A percentile compares a stretch with the other conserved stretches of the same genome.
Evolutionary conservation across 805 yeast genomes (phyloP).

Genomic region (Nakazawaea molendinolei): DNA sequence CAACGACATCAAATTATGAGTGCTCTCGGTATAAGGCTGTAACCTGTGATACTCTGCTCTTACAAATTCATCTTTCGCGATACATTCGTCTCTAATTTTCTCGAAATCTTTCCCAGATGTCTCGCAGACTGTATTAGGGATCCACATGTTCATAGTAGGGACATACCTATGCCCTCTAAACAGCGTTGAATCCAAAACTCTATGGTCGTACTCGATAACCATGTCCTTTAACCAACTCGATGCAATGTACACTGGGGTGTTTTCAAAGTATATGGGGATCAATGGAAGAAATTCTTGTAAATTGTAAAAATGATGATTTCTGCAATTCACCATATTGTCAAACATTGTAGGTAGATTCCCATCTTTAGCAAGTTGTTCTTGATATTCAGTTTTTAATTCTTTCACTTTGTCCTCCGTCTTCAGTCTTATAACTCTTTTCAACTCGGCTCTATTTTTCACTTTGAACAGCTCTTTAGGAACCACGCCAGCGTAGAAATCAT

Average conservation of each 20-base stretch:
- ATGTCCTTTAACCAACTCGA: constrained; percentile 21
- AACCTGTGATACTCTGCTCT: constrained; percentile 3
- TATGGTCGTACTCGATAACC: constrained; percentile 7
- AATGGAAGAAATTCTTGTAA: constrained; percentile 44
- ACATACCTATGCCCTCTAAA: neutral
- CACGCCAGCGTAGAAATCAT: constrained; percentile 7
- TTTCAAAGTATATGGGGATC: constrained; percentile 42
- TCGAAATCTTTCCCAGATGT: neutral
- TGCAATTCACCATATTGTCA: constrained; percentile 30
- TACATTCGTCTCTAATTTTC: constrained; percentile 1
- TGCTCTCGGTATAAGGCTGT: constrained; percentile 1
- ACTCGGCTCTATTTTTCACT: neutral
- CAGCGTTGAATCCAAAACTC: neutral
- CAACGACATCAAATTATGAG: neutral
- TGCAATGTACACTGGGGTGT: constrained; percentile 49
- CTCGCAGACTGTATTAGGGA: neutral
- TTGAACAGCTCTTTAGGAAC: neutral
- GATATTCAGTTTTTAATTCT: neutral
- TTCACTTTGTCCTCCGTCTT: neutral
- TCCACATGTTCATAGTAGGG: constrained; percentile 7
- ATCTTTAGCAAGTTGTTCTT: neutral
- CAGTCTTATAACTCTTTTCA: neutral
- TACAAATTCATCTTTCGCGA: neutral
- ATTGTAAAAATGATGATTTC: constrained; percentile 45
- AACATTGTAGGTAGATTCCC: neutral